These are phyloP conservation scores for Termitomyces titanicus DNA, from an alignment of 768 basidiomycete species.

Conservation along the genomic window DNA sequence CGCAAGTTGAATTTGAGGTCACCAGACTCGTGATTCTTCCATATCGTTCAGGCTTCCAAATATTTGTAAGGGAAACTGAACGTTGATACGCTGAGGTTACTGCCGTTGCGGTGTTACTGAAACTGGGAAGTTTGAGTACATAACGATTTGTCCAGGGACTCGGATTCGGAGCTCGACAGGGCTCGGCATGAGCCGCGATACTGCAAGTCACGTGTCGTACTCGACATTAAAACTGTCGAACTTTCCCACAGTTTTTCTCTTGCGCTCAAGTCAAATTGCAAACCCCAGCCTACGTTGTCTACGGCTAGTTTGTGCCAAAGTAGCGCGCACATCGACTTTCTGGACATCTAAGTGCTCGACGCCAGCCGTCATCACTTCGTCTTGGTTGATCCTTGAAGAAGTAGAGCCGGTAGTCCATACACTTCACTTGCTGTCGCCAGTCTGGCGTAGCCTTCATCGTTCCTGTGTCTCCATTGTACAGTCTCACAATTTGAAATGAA, in stretches of 20 bases:
- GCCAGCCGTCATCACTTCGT: constrained; percentile 11
- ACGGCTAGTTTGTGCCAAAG: constrained; percentile 42
- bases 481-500: neutral
- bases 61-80: neutral
- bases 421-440: constrained; percentile 1
- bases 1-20: neutral
- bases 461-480: neutral
- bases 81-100: neutral
- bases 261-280: constrained; percentile 48
- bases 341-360: constrained; percentile 37
- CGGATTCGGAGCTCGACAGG: too few species aligned
- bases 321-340: constrained; percentile 29
- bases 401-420: constrained; percentile 38
- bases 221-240: neutral
- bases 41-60: neutral
- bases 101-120: too few species aligned
- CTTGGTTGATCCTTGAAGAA: constrained; percentile 23
- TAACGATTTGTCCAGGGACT: too few species aligned
- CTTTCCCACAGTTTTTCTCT: constrained; percentile 16
- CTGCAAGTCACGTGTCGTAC: neutral
- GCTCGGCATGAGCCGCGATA: too few species aligned
- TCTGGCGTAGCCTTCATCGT: neutral
- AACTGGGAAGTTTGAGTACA: too few species aligned
- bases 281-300: constrained; percentile 15
- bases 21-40: too few species aligned